Evolutionary conservation across 331 rosid species (phyloP).

Genomic region (Telfairia occidentalis): DNA sequence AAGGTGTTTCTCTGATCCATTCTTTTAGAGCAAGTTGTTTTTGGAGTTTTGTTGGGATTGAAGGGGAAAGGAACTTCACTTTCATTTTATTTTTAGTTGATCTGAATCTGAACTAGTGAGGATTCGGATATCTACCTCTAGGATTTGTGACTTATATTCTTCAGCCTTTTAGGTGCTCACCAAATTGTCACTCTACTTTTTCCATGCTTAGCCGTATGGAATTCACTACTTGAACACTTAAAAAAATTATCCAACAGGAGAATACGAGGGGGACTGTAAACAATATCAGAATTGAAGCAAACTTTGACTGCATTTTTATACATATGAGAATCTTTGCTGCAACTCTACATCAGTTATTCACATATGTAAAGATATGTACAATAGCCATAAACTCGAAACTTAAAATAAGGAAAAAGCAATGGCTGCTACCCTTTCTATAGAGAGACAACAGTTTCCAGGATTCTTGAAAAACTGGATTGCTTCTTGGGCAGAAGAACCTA

Average conservation of each 20-base stretch:
- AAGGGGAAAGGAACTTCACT: conserved; percentile 16
- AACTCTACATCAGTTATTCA: conserved; percentile 34
- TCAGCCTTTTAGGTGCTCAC: conserved; percentile 19
- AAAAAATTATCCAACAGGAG: not conserved
- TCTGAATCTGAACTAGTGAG: conserved; percentile 15
- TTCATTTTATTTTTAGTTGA: conserved; percentile 14
- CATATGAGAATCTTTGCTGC: conserved; percentile 23
- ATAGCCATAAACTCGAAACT: conserved; percentile 37
- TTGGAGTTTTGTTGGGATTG: conserved; percentile 12
- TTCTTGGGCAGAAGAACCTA: conserved; percentile 2
- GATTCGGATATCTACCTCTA: not conserved
- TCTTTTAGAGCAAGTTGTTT: conserved; percentile 25
- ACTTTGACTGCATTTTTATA: conserved; percentile 16
- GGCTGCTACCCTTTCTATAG: not conserved
- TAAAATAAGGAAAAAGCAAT: conserved; percentile 8
- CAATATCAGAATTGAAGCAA: not conserved
- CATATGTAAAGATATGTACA: conserved; percentile 44
- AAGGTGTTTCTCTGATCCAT: not conserved
- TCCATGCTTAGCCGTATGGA: conserved; percentile 9
- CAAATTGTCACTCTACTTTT: conserved; percentile 5
- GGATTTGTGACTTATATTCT: not conserved
- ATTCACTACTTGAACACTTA: too few relatives aligned
- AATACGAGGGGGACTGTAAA: not conserved
- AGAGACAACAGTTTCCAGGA: conserved; percentile 30
- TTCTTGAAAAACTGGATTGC: conserved; percentile 13